phyloP scores from a whole-genome alignment of 441 rosid genomes.

The Lagerstroemia fauriei region DNA sequence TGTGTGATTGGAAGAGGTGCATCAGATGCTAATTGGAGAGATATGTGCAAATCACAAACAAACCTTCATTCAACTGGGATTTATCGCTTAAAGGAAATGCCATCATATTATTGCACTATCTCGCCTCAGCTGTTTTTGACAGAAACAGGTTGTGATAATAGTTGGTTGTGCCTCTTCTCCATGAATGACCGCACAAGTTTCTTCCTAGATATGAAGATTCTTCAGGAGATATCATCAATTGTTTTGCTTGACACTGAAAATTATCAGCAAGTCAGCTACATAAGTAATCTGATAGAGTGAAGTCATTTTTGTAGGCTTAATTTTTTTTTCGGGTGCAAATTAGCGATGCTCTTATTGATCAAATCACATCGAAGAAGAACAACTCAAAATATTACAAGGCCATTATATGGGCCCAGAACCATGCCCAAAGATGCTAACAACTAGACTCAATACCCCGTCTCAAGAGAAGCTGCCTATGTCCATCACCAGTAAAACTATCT shows the following conservation, averaged over 20 bases:
- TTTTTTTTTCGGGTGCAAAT: too few species aligned
- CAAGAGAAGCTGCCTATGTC: too few species aligned
- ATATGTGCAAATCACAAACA: slow-evolving; percentile 49
- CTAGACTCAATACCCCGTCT: too few species aligned
- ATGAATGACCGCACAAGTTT: slow-evolving; percentile 65
- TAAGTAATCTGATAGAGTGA: too few species aligned
- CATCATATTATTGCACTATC: slow-evolving; percentile 56
- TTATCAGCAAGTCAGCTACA: slow-evolving; percentile 53
- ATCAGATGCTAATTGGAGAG: slow-evolving; percentile 67
- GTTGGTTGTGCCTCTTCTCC: slow-evolving; percentile 60
- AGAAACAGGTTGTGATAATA: slow-evolving; percentile 49
- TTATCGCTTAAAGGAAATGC: slow-evolving; percentile 33
- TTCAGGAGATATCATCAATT: slow-evolving; percentile 55
- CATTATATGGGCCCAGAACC: too few species aligned
- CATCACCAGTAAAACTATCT: too few species aligned
- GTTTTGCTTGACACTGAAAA: slow-evolving; percentile 42
- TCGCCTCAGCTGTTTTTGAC: slow-evolving; percentile 55
- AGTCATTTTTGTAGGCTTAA: too few species aligned
- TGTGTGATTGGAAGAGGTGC: slow-evolving; percentile 64
- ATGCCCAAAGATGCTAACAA: too few species aligned
- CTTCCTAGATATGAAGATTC: slow-evolving; percentile 68
- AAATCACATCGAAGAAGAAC: too few species aligned
- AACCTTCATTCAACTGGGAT: slow-evolving; percentile 33
- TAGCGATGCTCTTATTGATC: too few species aligned
- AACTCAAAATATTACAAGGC: too few species aligned